Evolutionary conservation across 331 rosid species (phyloP).

Genomic region (Ulmus americana): DNA sequence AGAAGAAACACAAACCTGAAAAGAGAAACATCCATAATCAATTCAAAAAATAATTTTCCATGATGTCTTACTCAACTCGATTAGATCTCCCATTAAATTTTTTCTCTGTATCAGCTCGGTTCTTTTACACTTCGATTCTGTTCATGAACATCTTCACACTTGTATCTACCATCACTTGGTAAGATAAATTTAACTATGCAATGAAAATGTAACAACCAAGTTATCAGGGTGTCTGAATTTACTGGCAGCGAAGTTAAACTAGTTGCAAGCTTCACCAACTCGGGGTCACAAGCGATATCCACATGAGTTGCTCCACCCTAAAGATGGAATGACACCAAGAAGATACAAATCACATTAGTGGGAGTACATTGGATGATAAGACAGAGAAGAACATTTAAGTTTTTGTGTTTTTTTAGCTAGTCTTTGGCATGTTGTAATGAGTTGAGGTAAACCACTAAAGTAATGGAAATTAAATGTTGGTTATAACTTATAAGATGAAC

Average conservation of each 20-base stretch:
- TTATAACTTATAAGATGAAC: constrained; percentile 26
- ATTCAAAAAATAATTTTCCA: neutral
- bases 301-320: constrained; percentile 96
- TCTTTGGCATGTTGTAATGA: too few species aligned
- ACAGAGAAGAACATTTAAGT: neutral
- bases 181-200: neutral
- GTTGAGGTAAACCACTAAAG: too few species aligned
- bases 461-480: neutral
- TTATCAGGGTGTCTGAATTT: constrained; percentile 15
- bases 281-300: constrained; percentile 93
- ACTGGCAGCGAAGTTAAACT: constrained; percentile 83
- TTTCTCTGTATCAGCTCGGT: too few species aligned
- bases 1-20: constrained; percentile 90
- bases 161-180: neutral
- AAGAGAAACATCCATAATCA: constrained; percentile 14
- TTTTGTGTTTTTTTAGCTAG: too few species aligned
- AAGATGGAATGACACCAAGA: constrained; percentile 2
- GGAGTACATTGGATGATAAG: neutral
- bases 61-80: too few species aligned
- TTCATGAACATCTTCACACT: too few species aligned
- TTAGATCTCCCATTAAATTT: too few species aligned
- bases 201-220: neutral
- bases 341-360: constrained; percentile 1
- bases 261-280: constrained; percentile 77
- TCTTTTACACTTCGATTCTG: too few species aligned